Base-by-base conservation (phyloP, 129 eudicot genomes). In the Escallonia rubra region DNA sequence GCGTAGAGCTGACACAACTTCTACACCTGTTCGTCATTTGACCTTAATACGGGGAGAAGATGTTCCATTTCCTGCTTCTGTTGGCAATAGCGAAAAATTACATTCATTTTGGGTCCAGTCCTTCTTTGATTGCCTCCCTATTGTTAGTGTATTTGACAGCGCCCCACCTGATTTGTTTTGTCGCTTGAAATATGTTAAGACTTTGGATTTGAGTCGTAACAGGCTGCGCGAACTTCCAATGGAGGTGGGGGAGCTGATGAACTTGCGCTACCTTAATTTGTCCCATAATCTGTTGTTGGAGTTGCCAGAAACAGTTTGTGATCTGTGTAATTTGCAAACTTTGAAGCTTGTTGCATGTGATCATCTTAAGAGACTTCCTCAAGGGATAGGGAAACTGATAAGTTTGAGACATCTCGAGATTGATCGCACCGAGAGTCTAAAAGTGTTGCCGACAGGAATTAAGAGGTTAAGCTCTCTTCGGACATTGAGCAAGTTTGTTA, bases 381-480 rank as follows among this genome's bases (percentile, higher is more conserved):
- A 9, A 39, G 71, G 42, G 11, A 75, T 83, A 23, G 76, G 70
- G 50, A 83, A 75, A 61, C 53, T 83, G 43, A 39, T 40, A 12
- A 83, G 76, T 52, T 51, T 83, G 62, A 75, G 88, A 57, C 88
- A 83, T 61, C 84, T 83, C 15, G 81, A 78, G 69, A 75, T 72
- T 9, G 79, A 75, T 23, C n/a, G 66, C 0, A 78, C 84, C 4
- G 71, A 59, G 8, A n/a, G 51, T 51, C 68, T 83, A 43, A 71
- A 60, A 49, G 41, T 16, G 7, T 53, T 83, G 69, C 88, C 88
- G 4, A 71, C 65, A 47, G 81, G 88, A 10, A 64, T 83, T 42
- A 63, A 71, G 39, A 34, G 44, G 12, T 14, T 83, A 48, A 47
- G n/a, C 4, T 66, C 74, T 41, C 81, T 83, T 65, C 75, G 66